Evolutionary conservation across 2,329 filamentous ascomycete genomes (phyloP).

Genomic region (Fusarium sp.): DNA sequence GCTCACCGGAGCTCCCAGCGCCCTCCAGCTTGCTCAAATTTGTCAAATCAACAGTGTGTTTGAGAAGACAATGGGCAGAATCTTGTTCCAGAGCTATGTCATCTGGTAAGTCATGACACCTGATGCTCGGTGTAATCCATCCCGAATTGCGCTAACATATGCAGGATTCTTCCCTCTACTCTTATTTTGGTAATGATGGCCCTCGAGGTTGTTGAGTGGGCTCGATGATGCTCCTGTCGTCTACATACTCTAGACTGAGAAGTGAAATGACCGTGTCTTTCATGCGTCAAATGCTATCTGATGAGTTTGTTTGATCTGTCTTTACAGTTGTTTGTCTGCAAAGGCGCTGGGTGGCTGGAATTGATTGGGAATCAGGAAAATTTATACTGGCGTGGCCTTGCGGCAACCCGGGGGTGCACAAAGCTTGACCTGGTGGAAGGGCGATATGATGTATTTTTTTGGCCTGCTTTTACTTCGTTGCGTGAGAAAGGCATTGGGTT

Average conservation of each 20-base stretch:
- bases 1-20: conserved; percentile 90
- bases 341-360: conserved; percentile 12
- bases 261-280: background rate
- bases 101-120: conserved; percentile 74
- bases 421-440: background rate
- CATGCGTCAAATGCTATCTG: background rate
- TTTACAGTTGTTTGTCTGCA: background rate
- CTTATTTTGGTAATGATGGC: conserved; percentile 89
- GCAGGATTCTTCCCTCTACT: conserved; percentile 90
- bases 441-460: background rate
- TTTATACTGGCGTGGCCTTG: background rate
- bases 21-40: conserved; percentile 94
- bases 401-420: background rate
- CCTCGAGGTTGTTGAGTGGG: conserved; percentile 92
- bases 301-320: background rate
- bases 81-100: conserved; percentile 88
- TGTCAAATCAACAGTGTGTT: conserved; percentile 98
- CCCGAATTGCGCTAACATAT: conserved; percentile 41
- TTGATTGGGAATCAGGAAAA: background rate
- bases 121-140: conserved; percentile 12
- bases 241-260: background rate
- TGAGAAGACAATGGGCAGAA: conserved; percentile 89
- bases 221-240: conserved; percentile 46
- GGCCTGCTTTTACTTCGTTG: background rate
- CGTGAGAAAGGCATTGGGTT: background rate